These are phyloP conservation scores for Boletus insuetus DNA, from an alignment of 768 basidiomycete species.

Conservation along the genomic window DNA sequence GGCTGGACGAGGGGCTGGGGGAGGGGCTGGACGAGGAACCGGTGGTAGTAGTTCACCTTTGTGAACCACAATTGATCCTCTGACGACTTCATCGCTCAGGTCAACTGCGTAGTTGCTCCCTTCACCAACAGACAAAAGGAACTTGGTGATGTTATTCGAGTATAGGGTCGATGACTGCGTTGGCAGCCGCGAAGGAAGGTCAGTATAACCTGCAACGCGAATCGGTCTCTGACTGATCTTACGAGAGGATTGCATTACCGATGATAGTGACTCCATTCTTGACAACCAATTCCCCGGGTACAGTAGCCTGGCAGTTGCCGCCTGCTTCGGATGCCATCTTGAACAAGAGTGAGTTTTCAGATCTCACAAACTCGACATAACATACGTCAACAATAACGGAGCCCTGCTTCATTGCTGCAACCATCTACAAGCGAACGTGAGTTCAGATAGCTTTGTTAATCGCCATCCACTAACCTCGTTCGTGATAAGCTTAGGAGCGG, in stretches of 20 bases:
- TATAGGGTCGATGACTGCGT: slow-evolving; percentile 89
- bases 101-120: slow-evolving; percentile 64
- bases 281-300: slow-evolving; percentile 67
- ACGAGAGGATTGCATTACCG: slow-evolving; percentile 40
- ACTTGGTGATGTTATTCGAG: slow-evolving; percentile 90
- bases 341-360: slow-evolving; percentile 14
- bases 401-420: slow-evolving; percentile 89
- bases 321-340: slow-evolving; percentile 75
- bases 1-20: slow-evolving; percentile 54
- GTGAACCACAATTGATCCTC: slow-evolving; percentile 75
- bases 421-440: slow-evolving; percentile 47
- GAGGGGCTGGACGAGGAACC: slow-evolving; percentile 63
- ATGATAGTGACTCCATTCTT: slow-evolving; percentile 81
- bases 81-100: slow-evolving; percentile 79
- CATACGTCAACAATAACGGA: slow-evolving; percentile 77
- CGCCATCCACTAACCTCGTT: slow-evolving; percentile 43
- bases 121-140: slow-evolving; percentile 74
- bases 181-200: slow-evolving; percentile 83
- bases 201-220: slow-evolving; percentile 61
- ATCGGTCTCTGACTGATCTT: slow-evolving; percentile 2
- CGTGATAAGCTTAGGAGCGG: slow-evolving; percentile 82
- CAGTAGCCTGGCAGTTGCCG: slow-evolving; percentile 84
- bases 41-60: slow-evolving; percentile 64
- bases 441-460: not conserved
- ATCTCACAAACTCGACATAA: not conserved